Evolutionary conservation across 2,329 filamentous ascomycete species (phyloP), one percentile per base, ranked within the genome.

Genomic region (Lasiodiplodia citricola): DNA sequence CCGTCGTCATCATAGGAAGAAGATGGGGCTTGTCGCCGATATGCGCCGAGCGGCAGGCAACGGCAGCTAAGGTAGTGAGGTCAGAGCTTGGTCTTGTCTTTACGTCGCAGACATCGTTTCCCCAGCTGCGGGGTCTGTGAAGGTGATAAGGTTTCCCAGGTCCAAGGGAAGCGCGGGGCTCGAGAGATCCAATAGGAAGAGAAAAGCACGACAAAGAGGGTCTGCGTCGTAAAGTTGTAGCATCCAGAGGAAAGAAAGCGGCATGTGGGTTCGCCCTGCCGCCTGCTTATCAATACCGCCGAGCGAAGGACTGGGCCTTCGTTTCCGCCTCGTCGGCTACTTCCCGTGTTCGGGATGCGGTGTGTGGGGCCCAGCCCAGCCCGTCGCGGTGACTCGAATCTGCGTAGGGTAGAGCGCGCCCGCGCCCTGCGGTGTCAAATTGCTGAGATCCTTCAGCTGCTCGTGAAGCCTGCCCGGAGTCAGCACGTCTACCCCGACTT

Each of bases 211-310:
- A 47, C 44, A 47, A 47, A 47, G 44, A 47, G 41, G 38, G 41
- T 8, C 16, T 18, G 16, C 41, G 41, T 44, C 41, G 16, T n/a
- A 47, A 35, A 21, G 44, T 47, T 47, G 44, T 47, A 47, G 44
- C 44, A 47, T 38, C n/a, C 31, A 23, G 31, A 47, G 60, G 25
- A 18, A 14, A 16, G 50, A n/a, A 55, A 41, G 21, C 21, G 14
- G 38, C 28, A 51, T 62, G 60, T 52, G 58, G 41, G 58, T n/a
- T 47, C 44, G 44, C 44, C 44, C 6, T 47, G 44, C 44, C n/a
- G 28, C 21, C 16, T 31, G 60, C 60, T 64, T 64, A 64, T 64
- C 60, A 64, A 52, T 64, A 31, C 18, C 60, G 44, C 60, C 60
- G 47, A 16, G 13, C 16, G n/a, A 41, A 62, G 25, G 44, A 21